Conservation (phyloP, 108 stramenopile species). For the Cyclotella atomus region DNA sequence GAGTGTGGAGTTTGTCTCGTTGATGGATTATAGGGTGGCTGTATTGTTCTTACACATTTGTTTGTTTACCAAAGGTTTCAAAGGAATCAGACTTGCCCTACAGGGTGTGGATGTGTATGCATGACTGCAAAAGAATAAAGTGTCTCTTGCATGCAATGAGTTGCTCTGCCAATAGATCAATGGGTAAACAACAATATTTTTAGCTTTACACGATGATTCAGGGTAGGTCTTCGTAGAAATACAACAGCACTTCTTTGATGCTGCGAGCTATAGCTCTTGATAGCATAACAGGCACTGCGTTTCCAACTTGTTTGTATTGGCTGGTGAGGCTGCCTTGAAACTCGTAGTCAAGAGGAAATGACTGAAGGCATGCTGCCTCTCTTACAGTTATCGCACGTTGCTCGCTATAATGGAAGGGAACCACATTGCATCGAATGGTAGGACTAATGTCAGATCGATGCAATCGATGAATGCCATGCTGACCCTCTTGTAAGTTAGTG, state of each 20-base stretch:
- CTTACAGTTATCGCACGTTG: constrained; percentile 43
- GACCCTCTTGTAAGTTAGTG: constrained; percentile 12
- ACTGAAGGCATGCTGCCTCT: constrained; percentile 49
- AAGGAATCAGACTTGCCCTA: constrained; percentile 60
- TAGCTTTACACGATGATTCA: background rate
- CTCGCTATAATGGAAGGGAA: constrained; percentile 36
- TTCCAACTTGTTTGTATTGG: constrained; percentile 58
- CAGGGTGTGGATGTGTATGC: constrained; percentile 86
- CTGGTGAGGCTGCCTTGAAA: constrained; percentile 40
- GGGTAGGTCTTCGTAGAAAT: constrained; percentile 13
- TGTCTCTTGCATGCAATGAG: background rate
- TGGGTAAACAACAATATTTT: background rate
- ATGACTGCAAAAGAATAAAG: constrained; percentile 9
- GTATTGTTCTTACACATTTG: background rate
- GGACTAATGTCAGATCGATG: constrained; percentile 29
- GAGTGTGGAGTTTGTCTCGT: background rate
- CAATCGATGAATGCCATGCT: constrained; percentile 32
- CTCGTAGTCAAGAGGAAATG: constrained; percentile 36
- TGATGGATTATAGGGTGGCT: background rate
- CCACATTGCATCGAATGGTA: constrained; percentile 22
- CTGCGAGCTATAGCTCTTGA: constrained; percentile 43
- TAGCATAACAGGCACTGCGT: constrained; percentile 49
- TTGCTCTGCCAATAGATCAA: no score
- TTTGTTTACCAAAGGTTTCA: constrained; percentile 47
- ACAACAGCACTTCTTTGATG: constrained; percentile 22